Base-by-base conservation (phyloP, 495 filamentous ascomycete species). In the Penicillium taxi region DNA sequence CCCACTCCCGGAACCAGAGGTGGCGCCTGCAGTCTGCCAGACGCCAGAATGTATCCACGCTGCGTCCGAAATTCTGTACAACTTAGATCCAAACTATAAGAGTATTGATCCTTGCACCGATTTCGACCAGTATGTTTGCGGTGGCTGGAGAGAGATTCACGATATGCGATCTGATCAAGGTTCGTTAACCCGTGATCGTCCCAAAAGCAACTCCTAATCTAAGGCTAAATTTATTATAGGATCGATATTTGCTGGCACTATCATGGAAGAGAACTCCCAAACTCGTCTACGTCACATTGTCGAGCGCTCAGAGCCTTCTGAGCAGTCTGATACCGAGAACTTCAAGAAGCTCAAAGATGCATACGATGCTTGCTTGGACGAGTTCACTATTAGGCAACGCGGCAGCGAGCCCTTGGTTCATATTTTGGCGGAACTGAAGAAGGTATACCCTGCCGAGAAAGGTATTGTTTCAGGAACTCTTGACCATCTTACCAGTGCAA, bases 51-150 rank as follows among this genome's bases (percentile, higher is more conserved):
- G 82, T 53, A 63, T 86, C 9, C 75, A 82, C 37, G 80, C 80
- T 16, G 69, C 82, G 5, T 80, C 81, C 14, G 72, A 77, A 35
- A 73, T 85, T 21, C 67, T 87, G 6, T 72, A 75, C 41, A 82
- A 78, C 42, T 59, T 86, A 19, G 73, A 80, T 12, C 75, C 81
- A n/a, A 66, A 78, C 25, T 75, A 78, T 46, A 54, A 69, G 37
- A 44, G 74, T 0, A 58, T 84, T 26, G 79, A 87, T 51, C 77
- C 82, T 3, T 87, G 82, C 44, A 75, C 64, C 26, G 49, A 83
- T 33, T 86, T 86, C 39, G 80, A 85, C 36, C 64, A 77, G 42
- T 72, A 75, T 45, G 77, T 82, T 23, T 87, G 82, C 48, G 78
- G 74, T 34, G 81, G 81, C 12, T 84, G 78, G 72, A 58, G 65